phyloP scores from a whole-genome alignment of 2,329 filamentous ascomycete species.

The Alternaria dauci region DNA sequence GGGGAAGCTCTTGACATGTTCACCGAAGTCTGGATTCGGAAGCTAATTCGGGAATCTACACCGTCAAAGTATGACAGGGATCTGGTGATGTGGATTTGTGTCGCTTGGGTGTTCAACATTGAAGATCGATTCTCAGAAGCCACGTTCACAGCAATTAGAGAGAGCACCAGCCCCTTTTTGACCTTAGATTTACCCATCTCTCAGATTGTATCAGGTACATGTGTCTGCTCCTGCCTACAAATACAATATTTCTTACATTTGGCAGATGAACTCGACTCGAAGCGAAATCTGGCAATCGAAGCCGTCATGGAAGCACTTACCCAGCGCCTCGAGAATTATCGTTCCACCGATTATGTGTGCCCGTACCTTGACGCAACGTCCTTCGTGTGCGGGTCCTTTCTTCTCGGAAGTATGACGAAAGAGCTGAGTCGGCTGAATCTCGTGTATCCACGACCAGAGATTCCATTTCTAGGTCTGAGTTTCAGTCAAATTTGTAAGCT shows the following conservation, averaged over 20 bases:
- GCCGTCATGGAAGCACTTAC: too few relatives aligned
- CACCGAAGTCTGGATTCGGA: background rate
- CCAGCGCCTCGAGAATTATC: background rate
- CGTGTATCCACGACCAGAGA: background rate
- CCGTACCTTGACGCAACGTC: background rate
- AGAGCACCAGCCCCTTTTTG: too few relatives aligned
- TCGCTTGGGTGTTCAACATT: too few relatives aligned
- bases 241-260: too few relatives aligned
- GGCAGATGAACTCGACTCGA: too few relatives aligned
- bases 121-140: too few relatives aligned
- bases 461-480: background rate
- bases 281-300: too few relatives aligned
- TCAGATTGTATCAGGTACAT: too few relatives aligned
- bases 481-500: background rate
- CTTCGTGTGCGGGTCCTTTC: background rate
- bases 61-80: background rate
- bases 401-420: slow-evolving; percentile 1
- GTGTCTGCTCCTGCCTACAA: too few relatives aligned
- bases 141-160: too few relatives aligned
- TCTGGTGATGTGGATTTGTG: slow-evolving; percentile 6
- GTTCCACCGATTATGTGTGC: background rate
- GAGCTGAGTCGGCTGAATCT: background rate
- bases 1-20: background rate
- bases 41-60: background rate
- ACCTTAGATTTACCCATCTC: too few relatives aligned